Evolutionary conservation across 1,139 yeast species (phyloP), one percentile per base, ranked within the genome.

Genomic region (Lodderomyces parapsilosis): DNA sequence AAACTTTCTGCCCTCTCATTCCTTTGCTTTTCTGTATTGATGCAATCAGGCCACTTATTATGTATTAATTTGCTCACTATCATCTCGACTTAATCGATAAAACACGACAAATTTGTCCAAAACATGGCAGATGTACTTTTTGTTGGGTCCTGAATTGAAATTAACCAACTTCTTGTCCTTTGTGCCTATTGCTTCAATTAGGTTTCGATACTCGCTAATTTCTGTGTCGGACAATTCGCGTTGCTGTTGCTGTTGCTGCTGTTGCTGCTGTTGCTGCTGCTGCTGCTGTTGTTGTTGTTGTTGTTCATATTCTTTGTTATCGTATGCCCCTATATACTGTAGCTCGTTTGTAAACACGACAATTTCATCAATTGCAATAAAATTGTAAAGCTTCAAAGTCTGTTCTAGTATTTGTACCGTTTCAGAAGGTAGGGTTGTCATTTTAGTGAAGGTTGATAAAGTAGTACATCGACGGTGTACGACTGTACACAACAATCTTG

Each of bases 51-150:
- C 23, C 23, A 8, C 8, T 8, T 20, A 6, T 20, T 20, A 8
- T 8, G 23, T 20, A 20, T 20, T 8, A 8, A 5, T 94, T 53
- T 99, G 99, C 64, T 93, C 99, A 43, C 99, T 99, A 58, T 93
- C 96, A 63, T 91, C 98, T 62, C 93, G 97, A 61, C 17, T 30
- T 22, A 34, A 34, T 13, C 27, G 25, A 23, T 22, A 34, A n/a
- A 34, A 14, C 18, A 34, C 18, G 13, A 34, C 27, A 34, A 34
- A 34, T 20, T 34, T 34, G 3, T 22, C 37, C 37, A 34, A 14
- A 8, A 34, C 25, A 23, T 34, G 37, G 23, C 27, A 20, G 11
- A 34, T 34, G 18, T 34, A 34, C 18, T 14, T 24, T 13, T 20
- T 28, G 23, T 11, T 22, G 10, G 19, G 19, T n/a, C 27, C 36